Evolutionary conservation across 202 grass and related monocot species (phyloP), one percentile per base, ranked within the genome.

Genomic region (Setaria viridis): DNA sequence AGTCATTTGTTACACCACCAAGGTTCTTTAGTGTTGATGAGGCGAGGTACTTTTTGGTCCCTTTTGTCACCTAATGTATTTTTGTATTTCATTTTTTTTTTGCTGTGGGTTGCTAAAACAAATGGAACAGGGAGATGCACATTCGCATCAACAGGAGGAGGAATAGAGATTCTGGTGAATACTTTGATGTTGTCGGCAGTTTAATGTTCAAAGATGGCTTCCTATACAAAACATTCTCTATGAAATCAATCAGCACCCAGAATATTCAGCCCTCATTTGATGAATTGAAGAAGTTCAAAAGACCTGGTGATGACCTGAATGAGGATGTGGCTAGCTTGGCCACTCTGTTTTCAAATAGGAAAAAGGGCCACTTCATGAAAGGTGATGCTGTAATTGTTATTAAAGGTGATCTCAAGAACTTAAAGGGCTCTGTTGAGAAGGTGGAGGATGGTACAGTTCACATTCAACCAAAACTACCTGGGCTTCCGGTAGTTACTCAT

Each of bases 341-440:
- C 19, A 87, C 91, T 80, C 86, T 98, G 11, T 97, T 93, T 89
- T 58, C 90, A 76, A 93, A 91, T 68, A 93, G 93, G 80, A 95
- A 92, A 77, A 98, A 93, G 33, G 85, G 89, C 11, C 89, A 98
- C 76, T 98, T 98, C 48, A 90, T 98, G 89, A 98, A 98, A 87
- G 89, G 93, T 46, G 95, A 98, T 92, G 87, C 87, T 54, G 95
- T 98, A 45, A 90, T 98, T 87, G 87, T 98, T 67, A 84, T 95
- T 30, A 90, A 87, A 45, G 95, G 91, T 46, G 95, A 95, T 75
- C 87, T 95, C 2, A 95, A 93, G 75, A 85, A 93, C 76, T 76
- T 95, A 30, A 82, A 90, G 83, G 95, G 95, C 15, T 90, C 70
- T 73, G 87, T 98, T 88, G 93, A 95, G 74, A 98, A 98, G 86